These are phyloP conservation scores for Globisporangium canariense DNA, from an alignment of 352 stramenopile species.

Conservation along the genomic window DNA sequence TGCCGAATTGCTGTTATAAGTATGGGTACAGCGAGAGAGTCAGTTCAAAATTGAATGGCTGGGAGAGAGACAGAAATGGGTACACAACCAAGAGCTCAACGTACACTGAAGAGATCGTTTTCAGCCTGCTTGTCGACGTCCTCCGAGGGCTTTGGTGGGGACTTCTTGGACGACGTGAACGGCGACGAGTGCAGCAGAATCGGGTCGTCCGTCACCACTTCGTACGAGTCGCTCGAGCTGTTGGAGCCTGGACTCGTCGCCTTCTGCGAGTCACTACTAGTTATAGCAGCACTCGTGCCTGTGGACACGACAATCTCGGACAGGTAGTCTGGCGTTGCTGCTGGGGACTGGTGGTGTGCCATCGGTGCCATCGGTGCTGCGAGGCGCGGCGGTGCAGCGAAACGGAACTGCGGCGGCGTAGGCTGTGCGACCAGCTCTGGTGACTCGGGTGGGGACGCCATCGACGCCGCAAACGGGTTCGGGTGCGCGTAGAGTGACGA, in stretches of 20 bases:
- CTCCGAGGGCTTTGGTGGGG: constrained; percentile 11
- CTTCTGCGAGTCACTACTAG: not conserved
- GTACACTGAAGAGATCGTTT: constrained; percentile 81
- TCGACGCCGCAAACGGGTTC: constrained; percentile 39
- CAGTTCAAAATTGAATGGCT: not conserved
- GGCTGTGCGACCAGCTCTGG: constrained; percentile 12
- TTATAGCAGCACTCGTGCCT: constrained; percentile 8
- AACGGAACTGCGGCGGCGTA: constrained; percentile 22
- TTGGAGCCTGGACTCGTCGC: constrained; percentile 47
- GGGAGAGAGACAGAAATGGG: not conserved
- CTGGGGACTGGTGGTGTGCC: not conserved
- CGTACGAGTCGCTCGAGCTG: constrained; percentile 71
- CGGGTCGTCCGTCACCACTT: constrained; percentile 45
- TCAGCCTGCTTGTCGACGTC: constrained; percentile 38
- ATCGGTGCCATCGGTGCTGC: constrained; percentile 11
- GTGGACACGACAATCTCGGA: constrained; percentile 29
- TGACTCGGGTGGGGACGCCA: constrained; percentile 15
- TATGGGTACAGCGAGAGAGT: not conserved
- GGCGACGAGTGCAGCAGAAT: constrained; percentile 23
- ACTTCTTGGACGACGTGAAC: constrained; percentile 15
- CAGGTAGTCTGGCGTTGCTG: constrained; percentile 6
- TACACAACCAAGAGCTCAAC: constrained; percentile 19
- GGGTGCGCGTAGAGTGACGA: constrained; percentile 36
- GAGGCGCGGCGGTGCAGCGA: constrained; percentile 23
- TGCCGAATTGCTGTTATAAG: constrained; percentile 68